phyloP scores from a whole-genome alignment of 2,329 filamentous ascomycete species.

The Ceratocystis alfenasii region DNA sequence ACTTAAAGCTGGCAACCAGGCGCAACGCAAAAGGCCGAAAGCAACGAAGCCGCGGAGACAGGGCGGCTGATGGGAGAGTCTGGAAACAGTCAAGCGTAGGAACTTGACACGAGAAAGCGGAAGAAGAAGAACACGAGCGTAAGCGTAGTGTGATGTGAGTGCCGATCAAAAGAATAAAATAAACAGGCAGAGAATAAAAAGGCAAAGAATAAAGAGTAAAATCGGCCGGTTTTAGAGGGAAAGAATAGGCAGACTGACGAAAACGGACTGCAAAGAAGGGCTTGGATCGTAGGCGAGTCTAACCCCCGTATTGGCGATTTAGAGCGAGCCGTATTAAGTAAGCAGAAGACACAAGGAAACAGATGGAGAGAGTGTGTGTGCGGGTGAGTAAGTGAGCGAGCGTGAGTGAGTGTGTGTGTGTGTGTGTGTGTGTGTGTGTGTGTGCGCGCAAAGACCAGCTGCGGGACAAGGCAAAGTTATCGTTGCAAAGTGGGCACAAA shows the following conservation, averaged over 20 bases:
- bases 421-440: background rate
- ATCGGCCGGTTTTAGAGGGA: background rate
- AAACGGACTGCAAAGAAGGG: background rate
- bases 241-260: background rate
- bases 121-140: background rate
- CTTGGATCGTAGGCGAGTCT: background rate
- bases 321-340: background rate
- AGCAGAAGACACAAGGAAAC: background rate
- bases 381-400: background rate
- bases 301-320: background rate
- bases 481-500: background rate
- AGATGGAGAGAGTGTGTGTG: background rate
- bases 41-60: background rate
- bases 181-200: background rate
- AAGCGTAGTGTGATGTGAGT: too few species aligned
- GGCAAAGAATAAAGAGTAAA: background rate
- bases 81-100: slow-evolving; percentile 11
- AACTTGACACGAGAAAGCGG: slow-evolving; percentile 14
- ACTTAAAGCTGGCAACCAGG: background rate
- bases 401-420: background rate
- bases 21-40: background rate
- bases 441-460: slow-evolving; percentile 4
- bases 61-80: background rate
- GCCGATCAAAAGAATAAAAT: background rate
- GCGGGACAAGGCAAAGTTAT: background rate